Evolutionary conservation across 352 stramenopile genomes (phyloP), one percentile per base, ranked within the genome.

Genomic region (Phytophthora litchii): DNA sequence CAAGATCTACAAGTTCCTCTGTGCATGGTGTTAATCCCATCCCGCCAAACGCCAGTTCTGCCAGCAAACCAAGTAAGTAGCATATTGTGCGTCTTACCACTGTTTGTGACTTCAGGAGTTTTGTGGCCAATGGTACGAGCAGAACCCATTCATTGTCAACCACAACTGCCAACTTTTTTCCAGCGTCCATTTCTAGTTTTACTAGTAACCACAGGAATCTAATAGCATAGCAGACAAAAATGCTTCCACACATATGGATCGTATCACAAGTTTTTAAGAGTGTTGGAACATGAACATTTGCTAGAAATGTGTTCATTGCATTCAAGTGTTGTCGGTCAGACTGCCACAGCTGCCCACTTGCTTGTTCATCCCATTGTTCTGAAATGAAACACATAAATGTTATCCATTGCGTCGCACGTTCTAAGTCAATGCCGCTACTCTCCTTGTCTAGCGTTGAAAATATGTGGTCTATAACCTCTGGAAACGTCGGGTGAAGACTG

Each of bases 301-400:
- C 14, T 32, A 49, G 13, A 37, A 46, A 36, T 41, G 21, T 4
- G 9, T 44, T 36, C 14, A 60, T 20, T 13, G 10, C 14, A 29
- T 20, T 19, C 16, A 34, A 32, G 29, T 9, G 23, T 12, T 57
- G 17, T 23, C 45, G 25, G 6, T 36, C 34, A 20, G 35, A 37
- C 7, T 37, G 21, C 6, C 19, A 20, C 11, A 42, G 14, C 1
- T 61, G 21, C 5, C 42, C 17, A 9, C 11, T 31, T 19, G 20
- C 13, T 27, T 2, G 35, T 20, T 42, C 7, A 20, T 44, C 42
- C 53, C 52, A 67, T 42, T 59, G 44, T 14, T 67, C 60, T 8
- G 36, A 51, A 37, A 57, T 12, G 9, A 49, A 61, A 14, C 60
- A 67, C n/a, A 67, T 5, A 8, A 67, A 52, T 47, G 58, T 38